Percentiles rank a stretch among this genome's conserved stretches.
These are phyloP conservation scores for Aulographum hederae DNA, from an alignment of 2,329 filamentous ascomycete genomes.

Conservation along the genomic window DNA sequence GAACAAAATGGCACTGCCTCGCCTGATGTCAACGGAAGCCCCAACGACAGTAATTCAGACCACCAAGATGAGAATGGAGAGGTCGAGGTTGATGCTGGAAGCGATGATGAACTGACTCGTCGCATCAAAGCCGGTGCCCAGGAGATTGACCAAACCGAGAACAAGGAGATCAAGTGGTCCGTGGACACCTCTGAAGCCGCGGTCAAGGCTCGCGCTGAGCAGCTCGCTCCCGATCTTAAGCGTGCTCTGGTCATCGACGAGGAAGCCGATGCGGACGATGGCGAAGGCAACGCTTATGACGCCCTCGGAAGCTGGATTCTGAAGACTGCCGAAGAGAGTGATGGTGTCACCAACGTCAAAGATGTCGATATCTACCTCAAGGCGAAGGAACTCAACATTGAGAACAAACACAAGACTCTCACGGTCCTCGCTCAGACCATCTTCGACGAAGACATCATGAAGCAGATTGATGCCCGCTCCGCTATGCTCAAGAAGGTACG, in stretches of 20 bases:
- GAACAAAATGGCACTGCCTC: slow-evolving; percentile 36
- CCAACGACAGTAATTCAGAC: slow-evolving; percentile 48
- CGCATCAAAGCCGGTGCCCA: slow-evolving; percentile 49
- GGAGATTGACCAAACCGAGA: slow-evolving; percentile 53
- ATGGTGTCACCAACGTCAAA: slow-evolving; percentile 59
- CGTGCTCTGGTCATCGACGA: slow-evolving; percentile 66
- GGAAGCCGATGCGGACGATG: slow-evolving; percentile 63
- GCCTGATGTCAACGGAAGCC: slow-evolving; percentile 38
- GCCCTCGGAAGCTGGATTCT: slow-evolving; percentile 87
- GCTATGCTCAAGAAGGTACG: slow-evolving; percentile 73
- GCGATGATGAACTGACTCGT: slow-evolving; percentile 83
- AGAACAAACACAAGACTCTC: slow-evolving; percentile 83
- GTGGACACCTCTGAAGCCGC: slow-evolving; percentile 94
- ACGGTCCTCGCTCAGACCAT: slow-evolving; percentile 84
- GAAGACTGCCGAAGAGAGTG: slow-evolving; percentile 50
- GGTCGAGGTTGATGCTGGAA: slow-evolving; percentile 50
- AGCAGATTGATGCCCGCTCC: slow-evolving; percentile 72
- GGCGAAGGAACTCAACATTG: slow-evolving; percentile 89
- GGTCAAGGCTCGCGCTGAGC: slow-evolving; percentile 82
- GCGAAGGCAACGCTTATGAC: slow-evolving; percentile 66
- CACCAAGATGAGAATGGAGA: slow-evolving; percentile 48
- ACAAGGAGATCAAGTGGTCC: slow-evolving; percentile 83
- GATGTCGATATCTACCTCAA: slow-evolving; percentile 90
- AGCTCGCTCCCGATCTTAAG: slow-evolving; percentile 89
- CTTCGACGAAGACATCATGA: slow-evolving; percentile 76